Percentiles rank a stretch among this genome's conserved stretches.
phyloP scores from a whole-genome alignment of 768 basidiomycete species.

The Leccinum aurantiacum region DNA sequence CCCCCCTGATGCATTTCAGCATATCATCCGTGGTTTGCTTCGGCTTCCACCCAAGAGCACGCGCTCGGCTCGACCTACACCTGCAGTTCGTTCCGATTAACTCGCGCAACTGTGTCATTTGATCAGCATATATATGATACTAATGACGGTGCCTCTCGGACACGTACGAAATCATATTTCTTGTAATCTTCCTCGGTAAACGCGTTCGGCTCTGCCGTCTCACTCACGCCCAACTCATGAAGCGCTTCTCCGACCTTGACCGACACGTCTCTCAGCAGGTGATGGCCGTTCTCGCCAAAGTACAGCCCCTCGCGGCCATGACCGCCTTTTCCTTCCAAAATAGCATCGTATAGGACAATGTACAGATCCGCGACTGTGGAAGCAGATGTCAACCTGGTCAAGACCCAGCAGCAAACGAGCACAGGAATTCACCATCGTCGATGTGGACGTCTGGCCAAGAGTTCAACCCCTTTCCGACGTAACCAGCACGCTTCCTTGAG shows the following conservation, averaged over 20 bases:
- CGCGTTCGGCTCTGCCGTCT: conserved; percentile 36
- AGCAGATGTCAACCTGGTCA: neutral
- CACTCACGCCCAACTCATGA: conserved; percentile 15
- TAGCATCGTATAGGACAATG: conserved; percentile 42
- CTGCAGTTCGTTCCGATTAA: conserved; percentile 25
- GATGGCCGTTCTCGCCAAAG: conserved; percentile 54
- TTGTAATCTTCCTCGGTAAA: conserved; percentile 37
- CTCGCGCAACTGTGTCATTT: conserved; percentile 8
- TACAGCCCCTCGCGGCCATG: conserved; percentile 49
- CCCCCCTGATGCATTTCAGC: conserved; percentile 16
- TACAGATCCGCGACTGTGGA: conserved; percentile 41
- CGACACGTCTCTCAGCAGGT: conserved; percentile 44
- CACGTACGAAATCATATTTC: conserved; percentile 8
- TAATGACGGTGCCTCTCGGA: neutral
- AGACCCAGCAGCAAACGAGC: neutral
- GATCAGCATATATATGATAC: conserved; percentile 2
- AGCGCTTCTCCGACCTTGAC: conserved; percentile 41
- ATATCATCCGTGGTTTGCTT: conserved; percentile 32
- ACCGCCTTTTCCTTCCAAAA: conserved; percentile 18
- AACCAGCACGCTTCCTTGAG: conserved; percentile 52
- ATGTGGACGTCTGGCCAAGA: conserved; percentile 62
- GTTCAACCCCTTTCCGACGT: conserved; percentile 60
- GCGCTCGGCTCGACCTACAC: conserved; percentile 19
- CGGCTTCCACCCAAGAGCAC: conserved; percentile 30
- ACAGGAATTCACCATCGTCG: conserved; percentile 37